Base-by-base conservation (phyloP, 2,329 filamentous ascomycete genomes). In the Aureobasidium sp. region DNA sequence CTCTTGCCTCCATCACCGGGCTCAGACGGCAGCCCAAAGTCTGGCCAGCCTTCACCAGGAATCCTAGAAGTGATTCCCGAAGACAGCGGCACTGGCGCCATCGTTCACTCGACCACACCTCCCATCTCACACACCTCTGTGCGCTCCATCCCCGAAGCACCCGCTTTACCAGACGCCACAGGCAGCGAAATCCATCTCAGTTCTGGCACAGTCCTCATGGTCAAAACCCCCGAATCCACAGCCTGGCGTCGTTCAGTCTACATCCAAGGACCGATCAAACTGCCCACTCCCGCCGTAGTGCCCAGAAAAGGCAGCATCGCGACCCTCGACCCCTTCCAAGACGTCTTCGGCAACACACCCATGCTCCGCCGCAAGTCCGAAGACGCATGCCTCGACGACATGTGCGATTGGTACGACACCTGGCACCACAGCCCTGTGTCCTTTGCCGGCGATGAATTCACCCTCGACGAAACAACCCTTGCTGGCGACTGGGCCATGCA, bases 391-490 rank as follows among this genome's bases (percentile, higher is more conserved):
- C 63, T 73, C 19, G 75, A 78, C 23, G 70, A 73, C 29, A 69
- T 77, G n/a, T 73, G 74, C 50, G 69, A 70, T 43, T 78, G 72
- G 66, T 76, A 78, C 53, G 69, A 74, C 23, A 69, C 68, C 3
- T 72, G 77, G 49, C 71, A 71, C 15, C 68, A 75, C n/a, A 68
- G 69, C 4, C 1, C 47, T 2, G 45, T 51, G 3, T 33, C 38
- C 10, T 60, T 51, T 21, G 57, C 57, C 0, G 8, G 9, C 1
- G 57, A 60, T 29, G 35, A 43, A 4, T 60, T 60, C 11, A 29
- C 1, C 2, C 13, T 51, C 2, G 46, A 42, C 19, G 46, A 33
- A 1, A 29, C 21, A 17, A 23, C 51, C 11, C 9, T 29, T 1
- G n/a, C 13, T 3, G 21, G 6, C 9, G 42, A 46, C 7, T 47